Evolutionary conservation across 192 early-diverging fungal genomes (phyloP), one percentile per base, ranked within the genome.

Genomic region (Kickxella alabastrina): DNA sequence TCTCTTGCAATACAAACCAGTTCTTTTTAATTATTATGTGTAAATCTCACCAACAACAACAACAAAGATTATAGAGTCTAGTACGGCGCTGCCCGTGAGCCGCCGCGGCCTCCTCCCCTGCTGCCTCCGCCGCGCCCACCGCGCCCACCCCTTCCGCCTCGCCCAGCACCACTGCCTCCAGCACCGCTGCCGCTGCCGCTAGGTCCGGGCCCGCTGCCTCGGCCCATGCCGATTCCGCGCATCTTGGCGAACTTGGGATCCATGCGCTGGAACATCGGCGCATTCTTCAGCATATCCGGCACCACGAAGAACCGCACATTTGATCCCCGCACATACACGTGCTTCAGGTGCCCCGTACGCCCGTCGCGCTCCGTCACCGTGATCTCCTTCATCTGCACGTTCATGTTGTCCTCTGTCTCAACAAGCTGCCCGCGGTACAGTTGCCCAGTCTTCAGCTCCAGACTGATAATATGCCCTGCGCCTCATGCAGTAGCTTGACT

Each of bases 251-350:
- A 50, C 49, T 59, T 85, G 17, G 91, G 89, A n/a, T 86, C 92
- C 42, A 94, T 83, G 45, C 81, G 80, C 78, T 93, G 92, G 77
- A 99, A 97, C 93, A 99, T 95, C 41, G 96, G 94, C 21, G 96
- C 96, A 62, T 99, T 97, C 79, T 95, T 95, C 29, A 99, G 83
- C 93, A 99, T 99, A 68, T 99, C 96, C 19, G 95, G 95, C n/a
- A 95, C 92, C 26, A 97, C 86, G 53, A 97, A 91, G 77, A 93
- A 95, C 42, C 92, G 84, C 57, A 94, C 81, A 49, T 86, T 83
- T 37, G 90, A 92, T 21, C 96, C 96, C 48, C 96, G 87, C 65
- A 96, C 84, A 58, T 92, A 99, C 29, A 97, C 92, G 69, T 95
- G 93, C 65, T 97, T 92, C 65, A 99, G 71, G 55, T 96, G 91